These are phyloP conservation scores for Phaffia tasmanica DNA, from an alignment of 768 basidiomycete species.

Conservation along the genomic window DNA sequence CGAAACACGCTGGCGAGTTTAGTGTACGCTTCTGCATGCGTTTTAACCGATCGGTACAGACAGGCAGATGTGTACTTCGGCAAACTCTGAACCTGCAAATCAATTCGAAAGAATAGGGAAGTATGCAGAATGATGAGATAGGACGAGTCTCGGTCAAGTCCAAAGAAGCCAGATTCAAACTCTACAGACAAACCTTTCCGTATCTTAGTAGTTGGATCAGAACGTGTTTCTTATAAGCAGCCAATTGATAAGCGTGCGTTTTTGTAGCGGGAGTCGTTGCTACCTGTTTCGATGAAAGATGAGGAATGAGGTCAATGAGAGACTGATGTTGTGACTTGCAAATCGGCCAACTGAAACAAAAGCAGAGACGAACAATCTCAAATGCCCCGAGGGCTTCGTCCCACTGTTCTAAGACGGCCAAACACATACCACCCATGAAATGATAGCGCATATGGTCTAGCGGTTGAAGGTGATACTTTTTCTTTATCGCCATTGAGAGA, in stretches of 20 bases:
- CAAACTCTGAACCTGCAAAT: conserved; percentile 32
- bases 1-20: conserved; percentile 56
- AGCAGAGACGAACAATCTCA: conserved; percentile 56
- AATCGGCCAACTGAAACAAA: not conserved
- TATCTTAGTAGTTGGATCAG: conserved; percentile 66
- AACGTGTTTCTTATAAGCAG: conserved; percentile 72
- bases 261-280: conserved; percentile 44
- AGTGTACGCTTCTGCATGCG: conserved; percentile 48
- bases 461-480: conserved; percentile 51
- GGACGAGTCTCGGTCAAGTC: not conserved
- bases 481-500: no score
- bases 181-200: conserved; percentile 50
- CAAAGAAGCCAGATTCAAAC: conserved; percentile 25
- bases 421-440: conserved; percentile 64
- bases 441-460: conserved; percentile 76
- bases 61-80: conserved; percentile 63
- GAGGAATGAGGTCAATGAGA: not conserved
- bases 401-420: conserved; percentile 57
- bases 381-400: conserved; percentile 61
- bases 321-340: conserved; percentile 29
- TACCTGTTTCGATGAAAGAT: conserved; percentile 24
- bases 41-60: conserved; percentile 54
- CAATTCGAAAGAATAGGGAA: not conserved
- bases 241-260: conserved; percentile 63
- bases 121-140: not conserved